These are phyloP conservation scores for Protoeuglena noctilucae DNA, from an alignment of 139 green algal genomes.

Conservation along the genomic window DNA sequence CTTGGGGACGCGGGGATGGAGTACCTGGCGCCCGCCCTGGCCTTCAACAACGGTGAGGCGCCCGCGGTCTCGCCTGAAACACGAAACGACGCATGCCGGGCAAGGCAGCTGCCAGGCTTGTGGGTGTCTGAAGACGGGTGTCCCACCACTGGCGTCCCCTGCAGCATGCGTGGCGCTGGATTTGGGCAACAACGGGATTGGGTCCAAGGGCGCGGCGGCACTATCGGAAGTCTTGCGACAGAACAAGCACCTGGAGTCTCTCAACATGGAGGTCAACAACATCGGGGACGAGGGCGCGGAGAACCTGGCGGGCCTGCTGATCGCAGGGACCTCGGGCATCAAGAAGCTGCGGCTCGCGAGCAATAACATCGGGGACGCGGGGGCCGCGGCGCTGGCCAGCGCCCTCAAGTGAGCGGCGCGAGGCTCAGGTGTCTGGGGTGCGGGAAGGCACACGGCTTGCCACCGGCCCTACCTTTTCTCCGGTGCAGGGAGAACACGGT, in stretches of 20 bases:
- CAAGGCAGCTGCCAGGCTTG: too few species aligned
- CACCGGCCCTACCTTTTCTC: too few species aligned
- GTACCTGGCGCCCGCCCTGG: conserved; percentile 1
- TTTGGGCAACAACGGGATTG: conserved; percentile 3
- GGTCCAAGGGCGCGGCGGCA: neutral
- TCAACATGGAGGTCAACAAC: conserved; percentile 7
- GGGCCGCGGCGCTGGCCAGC: conserved; percentile 1
- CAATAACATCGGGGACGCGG: conserved; percentile 8
- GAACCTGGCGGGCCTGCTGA: conserved; percentile 5
- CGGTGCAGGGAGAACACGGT: too few species aligned
- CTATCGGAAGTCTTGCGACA: conserved; percentile 1
- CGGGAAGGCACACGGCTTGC: too few species aligned
- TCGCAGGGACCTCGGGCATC: neutral
- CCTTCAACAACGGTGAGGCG: conserved; percentile 5
- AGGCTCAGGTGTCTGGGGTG: too few species aligned
- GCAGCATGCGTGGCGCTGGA: conserved; percentile 3
- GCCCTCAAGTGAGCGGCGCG: conserved; percentile 5
- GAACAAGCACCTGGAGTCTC: conserved; percentile 1
- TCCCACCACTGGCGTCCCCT: too few species aligned
- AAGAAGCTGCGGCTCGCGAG: neutral
- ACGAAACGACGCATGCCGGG: too few species aligned
- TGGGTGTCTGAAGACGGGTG: too few species aligned
- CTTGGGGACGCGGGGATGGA: conserved; percentile 1
- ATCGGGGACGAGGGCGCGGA: conserved; percentile 6
- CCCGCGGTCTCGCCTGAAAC: too few species aligned